Percentiles rank a stretch among this genome's conserved stretches.
Conservation (phyloP, 73 alveolate species). For the Paraurostyla sp. region DNA sequence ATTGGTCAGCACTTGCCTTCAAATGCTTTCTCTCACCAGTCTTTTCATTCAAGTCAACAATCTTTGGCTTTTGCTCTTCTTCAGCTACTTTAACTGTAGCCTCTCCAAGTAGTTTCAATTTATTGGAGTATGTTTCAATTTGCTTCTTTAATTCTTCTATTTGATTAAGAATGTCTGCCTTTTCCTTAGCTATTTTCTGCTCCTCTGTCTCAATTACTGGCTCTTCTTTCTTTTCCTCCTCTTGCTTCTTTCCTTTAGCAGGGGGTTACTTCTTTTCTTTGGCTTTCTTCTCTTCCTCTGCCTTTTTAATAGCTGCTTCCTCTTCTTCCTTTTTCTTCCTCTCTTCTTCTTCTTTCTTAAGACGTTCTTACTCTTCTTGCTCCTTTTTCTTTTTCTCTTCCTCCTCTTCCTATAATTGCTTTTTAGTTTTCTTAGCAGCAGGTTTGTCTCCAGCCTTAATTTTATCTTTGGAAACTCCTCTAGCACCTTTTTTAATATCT, state of each 20-base stretch:
- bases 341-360: conserved; percentile 63
- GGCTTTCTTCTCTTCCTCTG: conserved; percentile 43
- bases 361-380: conserved; percentile 18
- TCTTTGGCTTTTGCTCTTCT: conserved; percentile 25
- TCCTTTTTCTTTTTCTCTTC: conserved; percentile 41
- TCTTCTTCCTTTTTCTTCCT: conserved; percentile 40
- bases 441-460: conserved; percentile 19
- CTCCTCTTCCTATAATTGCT: conserved; percentile 50
- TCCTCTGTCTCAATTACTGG: conserved; percentile 66
- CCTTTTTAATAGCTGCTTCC: conserved; percentile 53
- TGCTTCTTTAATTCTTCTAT: conserved; percentile 57
- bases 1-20: conserved; percentile 62
- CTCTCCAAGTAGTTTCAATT: not conserved
- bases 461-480: conserved; percentile 35
- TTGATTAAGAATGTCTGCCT: conserved; percentile 41
- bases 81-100: conserved; percentile 10
- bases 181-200: conserved; percentile 16
- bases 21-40: conserved; percentile 67
- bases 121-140: conserved; percentile 4
- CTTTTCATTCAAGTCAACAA: conserved; percentile 61
- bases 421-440: conserved; percentile 1
- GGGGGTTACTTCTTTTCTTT: conserved; percentile 48
- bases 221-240: conserved; percentile 62
- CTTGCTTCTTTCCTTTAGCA: conserved; percentile 56
- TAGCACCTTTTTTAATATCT: conserved; percentile 45